Percentiles rank a stretch among this genome's conserved stretches.
These are phyloP conservation scores for Pseudognaphalium luteoalbum DNA, from an alignment of 129 eudicot species.

Conservation along the genomic window DNA sequence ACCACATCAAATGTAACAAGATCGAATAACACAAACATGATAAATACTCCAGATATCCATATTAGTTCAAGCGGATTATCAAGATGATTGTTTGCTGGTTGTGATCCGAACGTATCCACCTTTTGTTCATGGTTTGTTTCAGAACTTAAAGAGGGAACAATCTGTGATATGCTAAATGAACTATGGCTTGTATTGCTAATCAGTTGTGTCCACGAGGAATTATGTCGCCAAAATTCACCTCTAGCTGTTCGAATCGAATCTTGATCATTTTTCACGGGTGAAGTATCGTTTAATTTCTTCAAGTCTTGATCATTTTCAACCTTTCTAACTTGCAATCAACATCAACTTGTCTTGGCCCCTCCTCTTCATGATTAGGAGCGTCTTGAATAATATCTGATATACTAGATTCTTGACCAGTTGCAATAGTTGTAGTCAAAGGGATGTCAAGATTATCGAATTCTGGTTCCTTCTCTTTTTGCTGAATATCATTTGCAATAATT, in stretches of 20 bases:
- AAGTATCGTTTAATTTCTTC: constrained; percentile 19
- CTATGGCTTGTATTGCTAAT: constrained; percentile 44
- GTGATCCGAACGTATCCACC: constrained; percentile 23
- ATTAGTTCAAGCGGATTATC: constrained; percentile 23
- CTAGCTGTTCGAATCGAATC: constrained; percentile 39
- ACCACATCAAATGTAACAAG: constrained; percentile 9
- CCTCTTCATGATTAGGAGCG: constrained; percentile 32
- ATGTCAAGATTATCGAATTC: background rate
- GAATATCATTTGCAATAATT: constrained; percentile 15
- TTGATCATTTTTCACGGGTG: constrained; percentile 25
- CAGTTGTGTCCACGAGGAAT: constrained; percentile 80
- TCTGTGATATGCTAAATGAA: constrained; percentile 79
- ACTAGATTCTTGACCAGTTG: constrained; percentile 13
- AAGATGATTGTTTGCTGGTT: constrained; percentile 22
- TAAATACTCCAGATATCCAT: background rate
- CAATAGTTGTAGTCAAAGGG: background rate
- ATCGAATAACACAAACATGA: constrained; percentile 7
- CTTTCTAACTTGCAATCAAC: constrained; percentile 10
- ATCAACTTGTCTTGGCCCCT: constrained; percentile 24
- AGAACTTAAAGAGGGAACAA: constrained; percentile 47
- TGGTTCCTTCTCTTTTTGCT: constrained; percentile 24
- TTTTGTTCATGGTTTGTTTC: constrained; percentile 38
- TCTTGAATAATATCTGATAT: constrained; percentile 39
- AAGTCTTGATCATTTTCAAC: constrained; percentile 1
- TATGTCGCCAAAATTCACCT: constrained; percentile 74